Base-by-base conservation (phyloP, 257 asterid species). In the Fraxinus excelsior region DNA sequence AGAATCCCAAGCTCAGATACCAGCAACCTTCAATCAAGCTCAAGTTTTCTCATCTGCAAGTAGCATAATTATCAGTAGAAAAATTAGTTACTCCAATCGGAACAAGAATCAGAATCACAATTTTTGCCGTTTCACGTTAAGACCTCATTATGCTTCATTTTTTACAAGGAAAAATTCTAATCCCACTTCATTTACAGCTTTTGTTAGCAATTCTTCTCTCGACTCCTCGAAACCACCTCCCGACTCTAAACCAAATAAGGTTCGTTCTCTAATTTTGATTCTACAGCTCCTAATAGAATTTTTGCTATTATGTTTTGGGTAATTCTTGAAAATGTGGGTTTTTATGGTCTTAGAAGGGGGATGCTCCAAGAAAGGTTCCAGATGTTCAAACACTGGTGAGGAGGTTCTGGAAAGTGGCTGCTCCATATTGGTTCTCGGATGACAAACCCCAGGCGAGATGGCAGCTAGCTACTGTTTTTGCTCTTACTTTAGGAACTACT, bases 371-470 rank as follows among this genome's bases (percentile, higher is more conserved):
- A 62, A 79, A 88, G 70, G 85, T 75, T 2, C 88, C 90, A 16
- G 86, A 87, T 76, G 85, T 90, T 76, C 85, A 86, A 75, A 83
- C 88, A 66, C 88, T 91, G 44, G 75, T 70, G 14, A 79, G 75
- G 82, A 88, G 96, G 87, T 88, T 93, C 74, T 91, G 97, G 98
- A 86, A 87, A 80, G 95, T 93, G 82, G 98, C 98, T 3, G 91
- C 92, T 9, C 98, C 97, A 35, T 93, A 93, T 85, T 93, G 98
- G 98, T 91, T 74, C 66, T 93, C 96, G 0, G 97, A 91, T 68
- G 97, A 93, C 81, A 90, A 88, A 84, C 87, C 82, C 68, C 88
- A 80, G 66, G 96, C 96, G 56, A 86, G 97, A 71, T 78, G 84
- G 84, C 89, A 89, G 72, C 92, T 94, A 11, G 94, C 96, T 12